These are phyloP conservation scores for Tieghemostelium lacteum DNA, from an alignment of 78 protist genomes.

Conservation along the genomic window DNA sequence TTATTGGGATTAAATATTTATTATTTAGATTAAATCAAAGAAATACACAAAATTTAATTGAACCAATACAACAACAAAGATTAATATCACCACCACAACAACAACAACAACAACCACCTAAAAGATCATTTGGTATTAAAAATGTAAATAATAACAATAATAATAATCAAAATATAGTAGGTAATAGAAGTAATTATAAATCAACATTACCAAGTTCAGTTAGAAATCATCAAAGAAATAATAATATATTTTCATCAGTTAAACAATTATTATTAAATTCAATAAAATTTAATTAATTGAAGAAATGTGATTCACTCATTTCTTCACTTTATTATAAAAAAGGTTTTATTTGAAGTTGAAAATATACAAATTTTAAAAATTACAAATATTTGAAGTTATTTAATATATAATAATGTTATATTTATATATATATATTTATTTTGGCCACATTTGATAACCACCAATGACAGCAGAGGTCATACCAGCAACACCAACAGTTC, in stretches of 20 bases:
- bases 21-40: too few relatives aligned
- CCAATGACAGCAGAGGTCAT: constrained; percentile 61
- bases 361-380: too few relatives aligned
- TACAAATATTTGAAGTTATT: too few relatives aligned
- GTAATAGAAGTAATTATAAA: neutral
- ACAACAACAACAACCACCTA: neutral
- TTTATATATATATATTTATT: too few relatives aligned
- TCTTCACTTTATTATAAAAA: too few relatives aligned
- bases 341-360: too few relatives aligned
- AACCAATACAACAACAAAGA: too few relatives aligned
- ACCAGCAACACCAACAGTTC: constrained; percentile 56
- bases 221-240: too few relatives aligned
- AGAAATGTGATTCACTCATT: too few relatives aligned
- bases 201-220: neutral
- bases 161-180: neutral
- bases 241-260: neutral
- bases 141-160: constrained; percentile 5
- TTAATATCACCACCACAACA: neutral
- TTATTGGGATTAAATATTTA: too few relatives aligned
- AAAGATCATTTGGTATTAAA: constrained; percentile 26
- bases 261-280: constrained; percentile 32
- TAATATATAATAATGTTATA: too few relatives aligned
- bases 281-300: constrained; percentile 2
- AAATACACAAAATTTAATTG: too few relatives aligned
- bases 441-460: constrained; percentile 65